Conservation (phyloP, 345 rosid species). For the Angophora floribunda region DNA sequence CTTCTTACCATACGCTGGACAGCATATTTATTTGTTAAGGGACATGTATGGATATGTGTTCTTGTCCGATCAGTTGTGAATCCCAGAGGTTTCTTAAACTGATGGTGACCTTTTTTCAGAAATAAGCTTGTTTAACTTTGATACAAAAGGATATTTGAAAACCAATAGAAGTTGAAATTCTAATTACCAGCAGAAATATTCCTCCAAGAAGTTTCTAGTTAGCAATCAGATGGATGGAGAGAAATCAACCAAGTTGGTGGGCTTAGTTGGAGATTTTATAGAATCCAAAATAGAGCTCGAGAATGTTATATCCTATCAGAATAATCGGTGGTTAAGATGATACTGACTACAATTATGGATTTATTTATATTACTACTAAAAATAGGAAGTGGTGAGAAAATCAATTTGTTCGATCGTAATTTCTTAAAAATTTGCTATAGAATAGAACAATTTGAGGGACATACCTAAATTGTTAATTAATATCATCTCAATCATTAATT, state of each 20-base stretch:
- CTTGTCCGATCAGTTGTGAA: not conserved
- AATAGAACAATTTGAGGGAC: rapidly evolving
- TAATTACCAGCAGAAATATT: not conserved
- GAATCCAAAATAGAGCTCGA: not conserved
- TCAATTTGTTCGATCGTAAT: no score
- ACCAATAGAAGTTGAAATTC: not conserved
- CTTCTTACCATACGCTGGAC: no score
- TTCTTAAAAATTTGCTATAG: not conserved
- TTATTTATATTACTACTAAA: no score
- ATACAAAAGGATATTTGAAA: not conserved
- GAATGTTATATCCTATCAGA: no score
- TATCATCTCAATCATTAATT: not conserved
- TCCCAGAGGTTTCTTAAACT: not conserved
- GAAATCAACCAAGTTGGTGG: no score
- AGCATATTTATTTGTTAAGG: not conserved
- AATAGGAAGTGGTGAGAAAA: no score
- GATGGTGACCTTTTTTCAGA: no score
- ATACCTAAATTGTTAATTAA: not conserved
- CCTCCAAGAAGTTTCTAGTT: not conserved
- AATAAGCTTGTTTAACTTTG: not conserved
- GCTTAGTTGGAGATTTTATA: no score
- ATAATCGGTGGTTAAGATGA: no score
- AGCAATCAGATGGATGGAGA: not conserved
- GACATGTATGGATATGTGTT: not conserved
- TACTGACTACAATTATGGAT: no score